A percentile compares a stretch with the other conserved stretches of the same genome.
Evolutionary conservation across 2,329 filamentous ascomycete species (phyloP).

Genomic region (Talaromyces funiculosus): DNA sequence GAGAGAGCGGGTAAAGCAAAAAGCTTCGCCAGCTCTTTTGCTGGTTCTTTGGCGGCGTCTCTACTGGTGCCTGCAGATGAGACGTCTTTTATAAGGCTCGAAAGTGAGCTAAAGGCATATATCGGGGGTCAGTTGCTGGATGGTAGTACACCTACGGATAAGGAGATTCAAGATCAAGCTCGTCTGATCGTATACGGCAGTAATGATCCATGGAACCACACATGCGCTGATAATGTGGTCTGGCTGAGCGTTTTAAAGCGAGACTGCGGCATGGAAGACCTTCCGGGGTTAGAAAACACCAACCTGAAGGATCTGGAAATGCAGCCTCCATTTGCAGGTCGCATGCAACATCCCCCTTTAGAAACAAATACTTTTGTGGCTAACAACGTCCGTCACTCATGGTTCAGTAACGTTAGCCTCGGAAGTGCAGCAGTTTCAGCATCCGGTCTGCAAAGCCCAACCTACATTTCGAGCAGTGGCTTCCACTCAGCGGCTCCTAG

Average conservation of each 20-base stretch:
- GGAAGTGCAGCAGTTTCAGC: conserved; percentile 24
- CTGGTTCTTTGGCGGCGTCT: conserved; percentile 3
- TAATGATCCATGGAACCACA: conserved; percentile 38
- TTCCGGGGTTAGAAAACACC: conserved; percentile 29
- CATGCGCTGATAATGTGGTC: conserved; percentile 42
- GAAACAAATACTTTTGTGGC: conserved; percentile 29
- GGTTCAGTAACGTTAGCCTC: conserved; percentile 15
- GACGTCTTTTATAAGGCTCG: conserved; percentile 39
- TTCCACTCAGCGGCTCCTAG: conserved; percentile 33
- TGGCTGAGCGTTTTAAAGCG: conserved; percentile 44
- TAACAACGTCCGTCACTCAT: conserved; percentile 20
- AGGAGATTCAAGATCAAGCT: conserved; percentile 32
- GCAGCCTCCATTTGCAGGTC: conserved; percentile 40
- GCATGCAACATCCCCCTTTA: conserved; percentile 28
- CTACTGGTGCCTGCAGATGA: conserved; percentile 29
- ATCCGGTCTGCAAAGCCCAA: conserved; percentile 30
- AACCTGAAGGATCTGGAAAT: conserved; percentile 36
- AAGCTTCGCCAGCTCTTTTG: conserved; percentile 3
- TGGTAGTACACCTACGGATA: conserved; percentile 34
- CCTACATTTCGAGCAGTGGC: conserved; percentile 24
- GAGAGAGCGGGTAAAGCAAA: conserved; percentile 21
- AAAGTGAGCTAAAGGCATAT: conserved; percentile 36
- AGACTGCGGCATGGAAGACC: conserved; percentile 33
- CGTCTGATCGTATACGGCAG: conserved; percentile 31
- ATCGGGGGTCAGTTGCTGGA: conserved; percentile 30